phyloP scores from a whole-genome alignment of 495 filamentous ascomycete genomes.

The Penicillium pulvis region DNA sequence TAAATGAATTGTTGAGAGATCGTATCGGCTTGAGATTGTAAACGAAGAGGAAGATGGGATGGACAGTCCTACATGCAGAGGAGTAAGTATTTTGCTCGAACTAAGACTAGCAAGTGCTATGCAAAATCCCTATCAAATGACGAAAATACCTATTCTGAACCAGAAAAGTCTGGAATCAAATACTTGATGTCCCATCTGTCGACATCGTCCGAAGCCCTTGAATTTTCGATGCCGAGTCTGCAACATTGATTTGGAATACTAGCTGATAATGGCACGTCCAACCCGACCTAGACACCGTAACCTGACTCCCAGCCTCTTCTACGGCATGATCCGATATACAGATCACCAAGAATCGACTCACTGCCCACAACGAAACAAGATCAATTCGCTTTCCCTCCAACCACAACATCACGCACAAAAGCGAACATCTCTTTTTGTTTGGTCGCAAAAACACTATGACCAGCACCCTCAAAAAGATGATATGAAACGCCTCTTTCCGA shows the following conservation, averaged over 20 bases:
- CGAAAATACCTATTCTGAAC: constrained; percentile 20
- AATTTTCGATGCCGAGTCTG: too few species aligned
- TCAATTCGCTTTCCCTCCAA: constrained; percentile 16
- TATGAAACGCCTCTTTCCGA: constrained; percentile 39
- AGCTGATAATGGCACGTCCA: too few species aligned
- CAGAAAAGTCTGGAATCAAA: constrained; percentile 11
- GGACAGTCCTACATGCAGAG: not conserved
- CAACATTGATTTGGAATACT: too few species aligned
- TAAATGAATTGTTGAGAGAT: not conserved
- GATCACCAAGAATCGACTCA: not conserved
- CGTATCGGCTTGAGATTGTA: not conserved
- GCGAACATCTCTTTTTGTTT: constrained; percentile 44
- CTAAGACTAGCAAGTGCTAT: not conserved
- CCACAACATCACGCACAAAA: constrained; percentile 41
- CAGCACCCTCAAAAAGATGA: constrained; percentile 37
- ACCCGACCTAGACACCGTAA: too few species aligned
- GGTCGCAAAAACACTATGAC: constrained; percentile 38
- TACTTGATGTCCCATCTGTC: constrained; percentile 21
- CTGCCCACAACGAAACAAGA: not conserved
- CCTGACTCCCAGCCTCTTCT: too few species aligned
- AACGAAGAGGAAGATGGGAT: too few species aligned
- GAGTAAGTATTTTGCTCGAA: not conserved
- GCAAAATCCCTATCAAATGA: constrained; percentile 10
- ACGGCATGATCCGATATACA: too few species aligned
- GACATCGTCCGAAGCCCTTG: constrained; percentile 26